These are phyloP conservation scores for Lactarius sanguifluus DNA, from an alignment of 768 basidiomycete species.

Conservation along the genomic window DNA sequence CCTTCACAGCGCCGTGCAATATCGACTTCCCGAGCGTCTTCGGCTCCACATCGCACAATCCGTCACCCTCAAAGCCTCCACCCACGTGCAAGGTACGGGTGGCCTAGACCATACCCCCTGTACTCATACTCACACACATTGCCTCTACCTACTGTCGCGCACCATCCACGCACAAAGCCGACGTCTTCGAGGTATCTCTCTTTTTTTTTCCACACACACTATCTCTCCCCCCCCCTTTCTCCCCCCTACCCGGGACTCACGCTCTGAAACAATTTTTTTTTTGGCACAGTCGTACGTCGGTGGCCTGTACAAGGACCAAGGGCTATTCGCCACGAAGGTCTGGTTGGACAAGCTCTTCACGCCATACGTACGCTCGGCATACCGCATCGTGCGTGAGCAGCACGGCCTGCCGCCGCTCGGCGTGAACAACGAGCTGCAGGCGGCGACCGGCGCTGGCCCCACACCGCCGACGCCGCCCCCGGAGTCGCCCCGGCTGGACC, in stretches of 20 bases:
- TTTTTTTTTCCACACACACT: not conserved
- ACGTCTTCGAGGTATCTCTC: slow-evolving; percentile 67
- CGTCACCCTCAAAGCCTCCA: slow-evolving; percentile 65
- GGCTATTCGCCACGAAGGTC: slow-evolving; percentile 49
- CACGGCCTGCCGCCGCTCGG: slow-evolving; percentile 58
- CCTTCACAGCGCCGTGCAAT: slow-evolving; percentile 54
- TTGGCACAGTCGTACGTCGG: slow-evolving; percentile 70
- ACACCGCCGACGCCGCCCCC: slow-evolving; percentile 26
- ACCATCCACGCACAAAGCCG: slow-evolving; percentile 47
- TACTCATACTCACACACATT: slow-evolving; percentile 14
- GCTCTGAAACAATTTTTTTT: slow-evolving; percentile 5
- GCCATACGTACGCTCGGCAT: slow-evolving; percentile 64
- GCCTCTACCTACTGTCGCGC: slow-evolving; percentile 9
- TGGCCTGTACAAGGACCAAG: slow-evolving; percentile 72
- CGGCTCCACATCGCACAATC: slow-evolving; percentile 71
- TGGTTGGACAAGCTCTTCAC: slow-evolving; percentile 66
- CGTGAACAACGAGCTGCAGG: slow-evolving; percentile 33
- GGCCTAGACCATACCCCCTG: not conserved
- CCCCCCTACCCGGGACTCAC: not conserved
- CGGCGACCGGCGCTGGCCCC: slow-evolving; percentile 31
- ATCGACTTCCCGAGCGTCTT: slow-evolving; percentile 60
- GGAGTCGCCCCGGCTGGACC: slow-evolving; percentile 11
- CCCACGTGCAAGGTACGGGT: slow-evolving; percentile 65
- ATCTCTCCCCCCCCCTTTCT: not conserved
- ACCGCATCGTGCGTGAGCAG: slow-evolving; percentile 60